phyloP scores from a whole-genome alignment of 805 yeast species.

The Yarrowia sp. region DNA sequence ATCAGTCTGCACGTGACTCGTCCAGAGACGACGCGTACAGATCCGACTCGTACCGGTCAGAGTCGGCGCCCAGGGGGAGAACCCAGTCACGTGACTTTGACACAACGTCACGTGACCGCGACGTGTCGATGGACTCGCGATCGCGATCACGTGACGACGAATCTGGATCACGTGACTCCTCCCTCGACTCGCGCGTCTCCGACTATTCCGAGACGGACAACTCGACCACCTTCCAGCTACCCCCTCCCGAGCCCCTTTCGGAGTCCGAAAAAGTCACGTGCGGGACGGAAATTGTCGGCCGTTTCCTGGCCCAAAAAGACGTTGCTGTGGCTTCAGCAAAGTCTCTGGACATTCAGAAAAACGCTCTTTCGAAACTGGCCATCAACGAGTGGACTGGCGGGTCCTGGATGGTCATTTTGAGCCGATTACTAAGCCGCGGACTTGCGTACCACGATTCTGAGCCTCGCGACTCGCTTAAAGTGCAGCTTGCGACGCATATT shows the following conservation, averaged over 20 bases:
- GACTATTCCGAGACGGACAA: conserved; percentile 23
- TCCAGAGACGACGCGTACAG: neutral
- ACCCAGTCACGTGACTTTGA: neutral
- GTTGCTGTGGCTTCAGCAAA: conserved; percentile 25
- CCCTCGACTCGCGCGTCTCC: neutral
- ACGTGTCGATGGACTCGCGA: neutral
- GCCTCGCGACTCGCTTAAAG: conserved; percentile 23
- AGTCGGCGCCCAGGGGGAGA: neutral
- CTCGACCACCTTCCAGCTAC: conserved; percentile 48
- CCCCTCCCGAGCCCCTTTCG: conserved; percentile 48
- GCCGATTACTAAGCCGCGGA: conserved; percentile 83
- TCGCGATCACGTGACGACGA: neutral
- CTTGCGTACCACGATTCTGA: conserved; percentile 38
- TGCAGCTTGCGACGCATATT: conserved; percentile 46
- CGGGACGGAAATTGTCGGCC: conserved; percentile 30
- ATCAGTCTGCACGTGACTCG: too few relatives aligned
- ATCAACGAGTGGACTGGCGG: conserved; percentile 58
- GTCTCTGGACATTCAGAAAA: conserved; percentile 14
- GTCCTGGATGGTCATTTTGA: conserved; percentile 73
- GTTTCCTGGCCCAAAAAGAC: conserved; percentile 32
- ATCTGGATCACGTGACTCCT: neutral
- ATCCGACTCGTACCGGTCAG: too few relatives aligned
- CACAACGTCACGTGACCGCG: neutral
- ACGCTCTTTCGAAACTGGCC: conserved; percentile 37
- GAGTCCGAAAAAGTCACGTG: conserved; percentile 29